These are phyloP conservation scores for Diaporthe vexans DNA, from an alignment of 2,329 filamentous ascomycete species.

Conservation along the genomic window DNA sequence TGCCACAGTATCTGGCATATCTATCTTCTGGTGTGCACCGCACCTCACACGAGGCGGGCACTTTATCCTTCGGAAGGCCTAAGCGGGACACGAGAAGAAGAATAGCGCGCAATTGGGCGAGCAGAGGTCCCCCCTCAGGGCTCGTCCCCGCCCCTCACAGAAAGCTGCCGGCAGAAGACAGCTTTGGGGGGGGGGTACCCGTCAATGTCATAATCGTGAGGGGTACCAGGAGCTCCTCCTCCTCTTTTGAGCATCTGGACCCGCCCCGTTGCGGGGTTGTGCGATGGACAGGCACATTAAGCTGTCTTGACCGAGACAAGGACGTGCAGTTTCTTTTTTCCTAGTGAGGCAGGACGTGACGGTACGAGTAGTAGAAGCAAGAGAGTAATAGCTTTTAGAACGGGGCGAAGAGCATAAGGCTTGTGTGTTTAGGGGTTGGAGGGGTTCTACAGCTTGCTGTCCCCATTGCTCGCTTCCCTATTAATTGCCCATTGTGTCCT, in stretches of 20 bases:
- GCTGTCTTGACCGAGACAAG: conserved; percentile 36
- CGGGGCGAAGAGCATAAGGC: conserved; percentile 3
- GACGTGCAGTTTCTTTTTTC: conserved; percentile 17
- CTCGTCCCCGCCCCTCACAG: neutral
- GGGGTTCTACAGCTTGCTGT: neutral
- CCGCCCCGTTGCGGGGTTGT: conserved; percentile 33
- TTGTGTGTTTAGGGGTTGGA: neutral
- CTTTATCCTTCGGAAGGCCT: conserved; percentile 19
- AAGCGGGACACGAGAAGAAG: conserved; percentile 6
- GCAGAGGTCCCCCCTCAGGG: neutral
- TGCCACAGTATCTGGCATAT: neutral
- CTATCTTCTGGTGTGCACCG: neutral
- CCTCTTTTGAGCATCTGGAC: conserved; percentile 25
- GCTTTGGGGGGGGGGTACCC: conserved; percentile 15
- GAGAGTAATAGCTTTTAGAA: neutral
- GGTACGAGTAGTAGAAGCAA: neutral
- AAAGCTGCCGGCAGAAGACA: conserved; percentile 35
- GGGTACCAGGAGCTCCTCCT: conserved; percentile 35
- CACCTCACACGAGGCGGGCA: neutral
- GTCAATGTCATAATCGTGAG: conserved; percentile 37
- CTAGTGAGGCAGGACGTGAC: conserved; percentile 23
- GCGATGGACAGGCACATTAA: conserved; percentile 13
- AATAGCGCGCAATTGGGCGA: neutral
- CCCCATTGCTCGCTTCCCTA: neutral
- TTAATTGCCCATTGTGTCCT: neutral